phyloP scores from a whole-genome alignment of 139 green algal genomes.

The Klebsormidium nitens region DNA sequence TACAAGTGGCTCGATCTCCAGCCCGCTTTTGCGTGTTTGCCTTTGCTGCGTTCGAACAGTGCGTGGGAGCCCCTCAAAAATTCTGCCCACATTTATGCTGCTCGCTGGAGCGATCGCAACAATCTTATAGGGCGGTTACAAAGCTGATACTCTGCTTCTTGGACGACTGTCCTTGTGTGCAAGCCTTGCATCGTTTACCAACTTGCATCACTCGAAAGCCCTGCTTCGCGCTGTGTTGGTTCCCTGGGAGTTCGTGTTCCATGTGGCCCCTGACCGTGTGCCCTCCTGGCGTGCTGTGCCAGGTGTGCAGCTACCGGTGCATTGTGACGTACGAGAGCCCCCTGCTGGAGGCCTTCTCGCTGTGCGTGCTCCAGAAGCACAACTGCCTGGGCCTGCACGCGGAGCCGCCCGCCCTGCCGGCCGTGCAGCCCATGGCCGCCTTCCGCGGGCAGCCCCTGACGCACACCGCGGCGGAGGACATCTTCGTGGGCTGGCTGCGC shows the following conservation, averaged over 20 bases:
- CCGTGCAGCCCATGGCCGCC: slow-evolving; percentile 65
- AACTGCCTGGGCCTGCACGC: slow-evolving; percentile 77
- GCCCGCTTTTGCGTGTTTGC: too few species aligned
- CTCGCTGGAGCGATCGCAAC: too few species aligned
- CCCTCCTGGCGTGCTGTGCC: too few species aligned
- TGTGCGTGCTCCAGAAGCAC: slow-evolving; percentile 94
- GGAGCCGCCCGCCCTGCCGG: slow-evolving; percentile 20
- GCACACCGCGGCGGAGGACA: slow-evolving; percentile 68
- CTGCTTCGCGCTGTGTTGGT: background rate
- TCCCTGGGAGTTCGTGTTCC: background rate
- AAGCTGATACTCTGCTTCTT: background rate
- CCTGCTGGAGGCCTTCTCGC: slow-evolving; percentile 75
- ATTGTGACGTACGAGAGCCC: slow-evolving; percentile 86
- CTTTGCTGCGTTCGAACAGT: too few species aligned
- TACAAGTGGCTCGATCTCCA: too few species aligned
- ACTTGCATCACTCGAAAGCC: background rate
- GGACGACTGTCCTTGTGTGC: background rate
- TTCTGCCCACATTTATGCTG: too few species aligned
- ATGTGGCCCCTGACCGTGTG: background rate
- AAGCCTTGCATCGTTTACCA: background rate
- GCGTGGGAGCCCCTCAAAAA: too few species aligned
- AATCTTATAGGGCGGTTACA: background rate
- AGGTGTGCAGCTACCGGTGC: slow-evolving; percentile 82
- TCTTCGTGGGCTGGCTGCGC: slow-evolving; percentile 44
- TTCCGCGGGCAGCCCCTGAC: slow-evolving; percentile 73